These are phyloP conservation scores for Alternaria brassicae DNA, from an alignment of 2,329 filamentous ascomycete genomes.

Conservation along the genomic window DNA sequence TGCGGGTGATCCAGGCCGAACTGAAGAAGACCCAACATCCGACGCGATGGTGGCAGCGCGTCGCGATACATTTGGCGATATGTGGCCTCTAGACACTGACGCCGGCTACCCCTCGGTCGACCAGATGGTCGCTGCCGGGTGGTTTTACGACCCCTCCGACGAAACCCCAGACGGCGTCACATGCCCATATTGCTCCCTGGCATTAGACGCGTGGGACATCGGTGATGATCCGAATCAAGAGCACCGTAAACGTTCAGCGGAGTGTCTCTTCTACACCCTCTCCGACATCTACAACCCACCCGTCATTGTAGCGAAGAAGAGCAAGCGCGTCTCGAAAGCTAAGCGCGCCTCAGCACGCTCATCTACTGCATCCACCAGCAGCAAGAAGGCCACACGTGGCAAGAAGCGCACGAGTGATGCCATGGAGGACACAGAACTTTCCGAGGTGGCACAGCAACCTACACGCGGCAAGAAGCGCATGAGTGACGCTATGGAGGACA, in stretches of 20 bases:
- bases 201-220: constrained; percentile 92
- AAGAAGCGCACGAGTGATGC: constrained; percentile 20
- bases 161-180: constrained; percentile 89
- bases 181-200: constrained; percentile 88
- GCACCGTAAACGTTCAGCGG: constrained; percentile 77
- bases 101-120: constrained; percentile 56
- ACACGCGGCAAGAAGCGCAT: constrained; percentile 23
- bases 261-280: constrained; percentile 83
- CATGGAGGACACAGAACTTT: not conserved
- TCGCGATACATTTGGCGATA: constrained; percentile 79
- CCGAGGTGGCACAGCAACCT: not conserved
- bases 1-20: constrained; percentile 67
- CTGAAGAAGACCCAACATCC: constrained; percentile 76
- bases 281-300: constrained; percentile 60
- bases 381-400: constrained; percentile 25
- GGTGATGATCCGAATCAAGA: constrained; percentile 92
- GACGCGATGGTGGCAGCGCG: constrained; percentile 77
- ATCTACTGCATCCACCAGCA: constrained; percentile 20
- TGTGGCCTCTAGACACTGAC: constrained; percentile 80
- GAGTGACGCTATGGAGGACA: constrained; percentile 24
- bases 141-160: constrained; percentile 86
- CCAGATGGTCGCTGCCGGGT: constrained; percentile 87
- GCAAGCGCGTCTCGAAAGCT: constrained; percentile 36
- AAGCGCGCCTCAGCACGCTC: constrained; percentile 38
- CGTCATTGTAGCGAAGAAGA: constrained; percentile 32